Percentiles rank a stretch among this genome's conserved stretches.
These are phyloP conservation scores for Plasmodium knowlesi DNA, from an alignment of 169 alveolate genomes.

Conservation along the genomic window DNA sequence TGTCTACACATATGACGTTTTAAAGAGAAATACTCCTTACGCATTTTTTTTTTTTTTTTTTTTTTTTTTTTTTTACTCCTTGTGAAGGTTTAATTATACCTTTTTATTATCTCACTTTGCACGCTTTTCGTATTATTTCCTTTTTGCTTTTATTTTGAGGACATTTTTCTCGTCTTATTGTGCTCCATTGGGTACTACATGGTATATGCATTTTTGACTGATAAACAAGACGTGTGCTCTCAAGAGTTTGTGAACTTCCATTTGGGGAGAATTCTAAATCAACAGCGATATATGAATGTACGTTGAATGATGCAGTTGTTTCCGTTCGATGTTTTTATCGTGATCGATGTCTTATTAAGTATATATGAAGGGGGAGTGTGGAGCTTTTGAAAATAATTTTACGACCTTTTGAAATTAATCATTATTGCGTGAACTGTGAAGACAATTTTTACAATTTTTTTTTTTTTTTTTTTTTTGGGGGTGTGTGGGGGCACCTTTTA, in stretches of 20 bases:
- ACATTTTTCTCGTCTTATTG: neutral
- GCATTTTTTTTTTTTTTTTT: neutral
- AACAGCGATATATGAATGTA: neutral
- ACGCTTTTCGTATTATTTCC: neutral
- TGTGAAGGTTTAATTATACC: neutral
- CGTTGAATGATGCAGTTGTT: neutral
- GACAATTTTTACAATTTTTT: neutral
- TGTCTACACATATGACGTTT: conserved; percentile 8
- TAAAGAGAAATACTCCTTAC: neutral
- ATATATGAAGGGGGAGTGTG: neutral
- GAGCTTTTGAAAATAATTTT: neutral
- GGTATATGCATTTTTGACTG: neutral
- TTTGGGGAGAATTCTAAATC: neutral
- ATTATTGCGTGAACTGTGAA: neutral
- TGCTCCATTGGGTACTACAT: neutral
- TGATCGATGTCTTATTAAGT: neutral
- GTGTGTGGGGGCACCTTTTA: no score
- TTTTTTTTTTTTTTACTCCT: neutral
- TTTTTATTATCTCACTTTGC: neutral
- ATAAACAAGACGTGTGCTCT: neutral
- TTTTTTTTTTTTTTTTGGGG: neutral
- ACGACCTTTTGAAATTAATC: neutral
- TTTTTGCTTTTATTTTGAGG: neutral
- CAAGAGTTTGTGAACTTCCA: neutral
- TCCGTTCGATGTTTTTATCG: neutral